These are phyloP conservation scores for Boletus vermiculosoides DNA, from an alignment of 768 basidiomycete species.

Conservation along the genomic window DNA sequence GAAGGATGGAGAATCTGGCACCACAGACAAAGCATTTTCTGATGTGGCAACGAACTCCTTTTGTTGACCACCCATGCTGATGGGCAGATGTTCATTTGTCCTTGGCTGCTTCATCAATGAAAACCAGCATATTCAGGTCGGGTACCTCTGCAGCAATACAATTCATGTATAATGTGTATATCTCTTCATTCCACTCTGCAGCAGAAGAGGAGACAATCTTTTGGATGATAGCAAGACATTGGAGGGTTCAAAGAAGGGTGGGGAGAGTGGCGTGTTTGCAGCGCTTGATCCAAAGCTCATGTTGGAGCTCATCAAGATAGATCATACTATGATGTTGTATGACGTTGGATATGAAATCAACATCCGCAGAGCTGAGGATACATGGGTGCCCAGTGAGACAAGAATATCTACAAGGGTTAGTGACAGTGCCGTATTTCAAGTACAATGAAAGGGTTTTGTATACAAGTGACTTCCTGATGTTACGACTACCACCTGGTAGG, in stretches of 20 bases:
- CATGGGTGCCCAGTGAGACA: neutral
- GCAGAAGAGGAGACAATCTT: conserved; percentile 17
- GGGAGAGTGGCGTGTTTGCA: neutral
- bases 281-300: neutral
- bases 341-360: neutral
- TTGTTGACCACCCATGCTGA: neutral
- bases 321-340: neutral
- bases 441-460: neutral
- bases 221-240: conserved; percentile 2
- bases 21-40: conserved; percentile 11
- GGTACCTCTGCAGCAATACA: conserved; percentile 5
- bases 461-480: too few species aligned
- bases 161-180: conserved; percentile 8
- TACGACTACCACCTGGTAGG: too few species aligned
- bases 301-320: conserved; percentile 5
- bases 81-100: conserved; percentile 5
- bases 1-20: too few species aligned
- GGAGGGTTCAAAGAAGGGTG: neutral
- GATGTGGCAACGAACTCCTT: neutral
- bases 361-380: neutral
- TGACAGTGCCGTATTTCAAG: neutral
- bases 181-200: conserved; percentile 10
- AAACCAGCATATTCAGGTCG: too few species aligned
- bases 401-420: neutral
- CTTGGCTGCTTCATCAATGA: neutral